Base-by-base conservation (phyloP, 140 eudicot species). In the Erigeron philadelphicus region DNA sequence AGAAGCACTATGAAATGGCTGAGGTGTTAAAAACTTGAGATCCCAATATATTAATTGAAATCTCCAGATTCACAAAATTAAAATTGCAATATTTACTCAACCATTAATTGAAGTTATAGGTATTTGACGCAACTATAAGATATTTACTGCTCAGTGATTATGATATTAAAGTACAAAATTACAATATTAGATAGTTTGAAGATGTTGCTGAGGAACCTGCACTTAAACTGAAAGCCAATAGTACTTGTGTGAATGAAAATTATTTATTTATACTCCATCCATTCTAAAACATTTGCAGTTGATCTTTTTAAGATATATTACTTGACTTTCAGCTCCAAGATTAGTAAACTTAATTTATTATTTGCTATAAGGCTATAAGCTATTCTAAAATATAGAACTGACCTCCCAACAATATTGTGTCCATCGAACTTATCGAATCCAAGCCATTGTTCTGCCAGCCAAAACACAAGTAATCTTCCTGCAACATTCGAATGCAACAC, bases 381-480 rank as follows among this genome's bases (percentile, higher is more conserved):
- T 41, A 9, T 63, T 8, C 3, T n/a, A 9, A 42, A 43, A 70
- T 42, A 17, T 64, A 45, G 45, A 64, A 61, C 60, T 25, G 72
- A 92, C 98, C 98, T 88, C 98, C 96, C 65, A 92, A 68, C 63
- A 88, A 78, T 18, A 88, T 86, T 15, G 85, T 74, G 72, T 92
- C 87, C 71, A 18, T 73, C 62, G 75, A 75, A 61, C 87, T 95
- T 13, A 65, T 65, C 56, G 96, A 75, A 61, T 80, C 88, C 84
- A 78, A 8, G 35, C 96, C 98, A 72, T 83, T 86, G 58, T 83
- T 89, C 79, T 92, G 96, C 96, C 96, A 92, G 67, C 98, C 98
- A 79, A 92, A 78, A 66, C 98, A 92, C 75, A 82, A 77, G 73
- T 58, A 75, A 70, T 83, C 89, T 82, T 92, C 98, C 98, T 92